A percentile compares a stretch with the other conserved stretches of the same genome.
phyloP scores from a whole-genome alignment of 176 grass and related monocot genomes.

The Ananas comosus region DNA sequence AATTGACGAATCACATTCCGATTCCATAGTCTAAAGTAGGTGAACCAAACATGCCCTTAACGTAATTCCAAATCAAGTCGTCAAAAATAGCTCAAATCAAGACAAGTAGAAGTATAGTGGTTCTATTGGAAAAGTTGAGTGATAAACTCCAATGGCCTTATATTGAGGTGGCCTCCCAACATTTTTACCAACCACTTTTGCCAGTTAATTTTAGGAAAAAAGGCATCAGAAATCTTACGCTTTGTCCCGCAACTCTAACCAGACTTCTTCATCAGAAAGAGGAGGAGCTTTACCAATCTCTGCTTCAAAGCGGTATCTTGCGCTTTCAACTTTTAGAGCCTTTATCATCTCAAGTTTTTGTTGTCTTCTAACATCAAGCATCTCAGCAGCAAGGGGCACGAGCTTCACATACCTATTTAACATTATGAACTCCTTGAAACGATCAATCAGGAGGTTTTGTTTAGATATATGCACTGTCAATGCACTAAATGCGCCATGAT shows the following conservation, averaged over 20 bases:
- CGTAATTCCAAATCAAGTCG: no score
- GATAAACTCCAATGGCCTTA: no score
- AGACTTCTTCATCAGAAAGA: slow-evolving; percentile 77
- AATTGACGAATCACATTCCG: no score
- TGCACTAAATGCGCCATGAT: not conserved
- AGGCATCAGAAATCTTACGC: slow-evolving; percentile 43
- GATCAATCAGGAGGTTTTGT: not conserved
- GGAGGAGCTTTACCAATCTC: slow-evolving; percentile 88
- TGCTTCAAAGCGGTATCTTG: slow-evolving; percentile 66
- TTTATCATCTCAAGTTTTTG: slow-evolving; percentile 89
- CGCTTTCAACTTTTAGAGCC: slow-evolving; percentile 65
- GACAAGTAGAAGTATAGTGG: no score
- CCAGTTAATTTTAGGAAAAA: slow-evolving; percentile 18
- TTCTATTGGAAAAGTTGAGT: no score
- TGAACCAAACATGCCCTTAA: no score
- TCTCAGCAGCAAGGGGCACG: slow-evolving; percentile 74
- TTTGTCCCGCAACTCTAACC: slow-evolving; percentile 65
- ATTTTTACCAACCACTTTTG: slow-evolving; percentile 3
- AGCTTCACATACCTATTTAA: slow-evolving; percentile 76
- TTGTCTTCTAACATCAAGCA: slow-evolving; percentile 81
- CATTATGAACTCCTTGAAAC: not conserved
- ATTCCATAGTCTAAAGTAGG: no score
- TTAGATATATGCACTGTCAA: not conserved
- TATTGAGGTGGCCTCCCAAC: no score
- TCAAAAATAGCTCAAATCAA: no score